Conservation (phyloP, 2,329 filamentous ascomycete genomes). For the Didymella pinodella region DNA sequence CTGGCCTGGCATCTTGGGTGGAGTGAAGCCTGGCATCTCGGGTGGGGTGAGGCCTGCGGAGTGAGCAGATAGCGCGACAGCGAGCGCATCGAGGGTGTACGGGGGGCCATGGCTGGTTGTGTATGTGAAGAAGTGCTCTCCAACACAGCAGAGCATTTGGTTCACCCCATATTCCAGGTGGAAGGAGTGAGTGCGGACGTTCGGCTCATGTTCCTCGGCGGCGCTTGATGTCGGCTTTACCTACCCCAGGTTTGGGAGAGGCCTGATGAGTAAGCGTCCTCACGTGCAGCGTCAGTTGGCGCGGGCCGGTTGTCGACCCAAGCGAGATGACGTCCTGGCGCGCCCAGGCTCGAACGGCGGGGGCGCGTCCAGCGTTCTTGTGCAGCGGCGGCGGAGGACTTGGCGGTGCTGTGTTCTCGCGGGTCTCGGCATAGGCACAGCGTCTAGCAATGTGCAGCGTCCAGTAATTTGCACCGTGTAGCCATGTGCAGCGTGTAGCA, state of each 20-base stretch:
- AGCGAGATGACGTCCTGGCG: conserved; percentile 14
- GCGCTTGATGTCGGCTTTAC: conserved; percentile 21
- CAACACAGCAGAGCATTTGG: conserved; percentile 9
- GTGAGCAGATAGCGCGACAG: conserved; percentile 43
- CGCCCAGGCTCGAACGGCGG: conserved; percentile 13
- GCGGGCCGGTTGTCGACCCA: background rate
- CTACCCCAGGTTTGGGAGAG: conserved; percentile 17
- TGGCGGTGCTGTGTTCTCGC: background rate
- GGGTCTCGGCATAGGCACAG: too few species aligned
- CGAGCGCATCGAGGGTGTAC: conserved; percentile 42
- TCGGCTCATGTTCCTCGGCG: conserved; percentile 13
- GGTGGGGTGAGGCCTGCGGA: conserved; percentile 38
- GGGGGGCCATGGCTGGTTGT: conserved; percentile 36
- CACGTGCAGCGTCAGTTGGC: conserved; percentile 12
- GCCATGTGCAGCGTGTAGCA: too few species aligned
- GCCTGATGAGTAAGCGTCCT: conserved; percentile 9
- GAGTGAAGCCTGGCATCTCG: conserved; percentile 35
- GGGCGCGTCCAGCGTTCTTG: conserved; percentile 6
- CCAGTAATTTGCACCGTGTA: background rate
- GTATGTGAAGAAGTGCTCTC: background rate
- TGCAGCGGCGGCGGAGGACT: conserved; percentile 1
- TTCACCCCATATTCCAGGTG: conserved; percentile 17
- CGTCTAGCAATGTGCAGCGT: background rate
- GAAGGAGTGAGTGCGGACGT: conserved; percentile 22
- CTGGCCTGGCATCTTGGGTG: conserved; percentile 36